Evolutionary conservation across 225 moss, liverwort and hornwort species (phyloP), one percentile per base, ranked within the genome.

Genomic region (Sphagnum tenellum): DNA sequence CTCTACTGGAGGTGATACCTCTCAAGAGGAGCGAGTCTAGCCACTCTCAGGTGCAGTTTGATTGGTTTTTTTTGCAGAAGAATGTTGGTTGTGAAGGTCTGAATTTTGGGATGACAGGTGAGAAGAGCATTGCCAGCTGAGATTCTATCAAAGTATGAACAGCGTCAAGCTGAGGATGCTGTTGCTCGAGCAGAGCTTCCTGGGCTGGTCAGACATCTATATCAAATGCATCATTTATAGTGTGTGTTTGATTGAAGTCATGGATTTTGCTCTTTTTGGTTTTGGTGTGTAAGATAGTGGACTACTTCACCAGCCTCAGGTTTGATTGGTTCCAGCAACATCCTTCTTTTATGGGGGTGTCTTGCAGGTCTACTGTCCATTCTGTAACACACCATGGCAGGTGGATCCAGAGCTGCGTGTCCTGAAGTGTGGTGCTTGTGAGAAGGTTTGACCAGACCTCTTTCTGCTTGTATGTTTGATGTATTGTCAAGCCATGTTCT

Each of bases 111-210:
- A 47, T 77, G 45, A 9, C 71, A 92, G 91, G 84, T 92, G 69
- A 73, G 77, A 76, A 75, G 87, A 66, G 87, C 85, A 60, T 78
- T 92, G 67, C 89, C 92, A 55, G 54, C 77, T 3, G 85, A 83
- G 61, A 81, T 89, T 45, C 64, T 92, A 62, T 77, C 78, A 59
- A 92, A 92, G 73, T 92, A 89, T 65, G 92, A 92, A 63, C 92
- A 87, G 79, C 92, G 92, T 70, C 89, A 92, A 77, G 92, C 92
- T 64, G 92, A 92, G 71, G 87, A 92, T 68, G 85, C 87, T 65
- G 85, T 92, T 46, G 79, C 87, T 51, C 80, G 85, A 62, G 92
- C 92, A 2, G 85, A 89, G 73, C 74, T 92, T 3, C 59, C 64
- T 53, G 89, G 89, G 61, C 68, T 92, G 82, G 92, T 92, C 69